A percentile compares a stretch with the other conserved stretches of the same genome.
Evolutionary conservation across 148 eudicot species (phyloP).

Genomic region (Amaranthus hypochondriacus): DNA sequence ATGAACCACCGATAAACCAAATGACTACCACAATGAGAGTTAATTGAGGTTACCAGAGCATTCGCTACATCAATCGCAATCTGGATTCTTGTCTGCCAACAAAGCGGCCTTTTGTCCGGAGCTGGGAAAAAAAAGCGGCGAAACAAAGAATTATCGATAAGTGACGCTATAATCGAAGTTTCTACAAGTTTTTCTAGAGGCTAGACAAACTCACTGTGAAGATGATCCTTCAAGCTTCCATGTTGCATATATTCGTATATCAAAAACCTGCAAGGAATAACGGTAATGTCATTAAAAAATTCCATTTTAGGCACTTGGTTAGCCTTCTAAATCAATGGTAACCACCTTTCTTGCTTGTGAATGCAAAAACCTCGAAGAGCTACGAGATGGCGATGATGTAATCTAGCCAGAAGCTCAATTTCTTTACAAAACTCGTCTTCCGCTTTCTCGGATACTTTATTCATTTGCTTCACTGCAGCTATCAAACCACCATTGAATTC

Average conservation of each 20-base stretch:
- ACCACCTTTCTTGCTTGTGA: slow-evolving; percentile 68
- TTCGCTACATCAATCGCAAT: slow-evolving; percentile 97
- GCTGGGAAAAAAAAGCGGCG: slow-evolving; percentile 39
- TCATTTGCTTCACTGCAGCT: slow-evolving; percentile 81
- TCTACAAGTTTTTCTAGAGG: neutral
- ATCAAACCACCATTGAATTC: slow-evolving; percentile 63
- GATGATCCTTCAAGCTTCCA: slow-evolving; percentile 96
- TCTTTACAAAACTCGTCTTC: slow-evolving; percentile 92
- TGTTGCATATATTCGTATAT: slow-evolving; percentile 85
- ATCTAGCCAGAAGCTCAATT: slow-evolving; percentile 84
- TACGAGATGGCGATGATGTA: slow-evolving; percentile 98
- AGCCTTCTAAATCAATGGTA: neutral
- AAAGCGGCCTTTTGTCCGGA: slow-evolving; percentile 52
- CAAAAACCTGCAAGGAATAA: slow-evolving; percentile 63
- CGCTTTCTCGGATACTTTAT: slow-evolving; percentile 82
- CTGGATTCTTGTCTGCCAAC: slow-evolving; percentile 89
- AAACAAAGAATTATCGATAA: neutral
- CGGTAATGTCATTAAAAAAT: neutral
- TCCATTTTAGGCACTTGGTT: neutral
- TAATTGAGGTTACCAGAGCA: slow-evolving; percentile 65
- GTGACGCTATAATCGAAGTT: neutral
- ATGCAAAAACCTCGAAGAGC: slow-evolving; percentile 87
- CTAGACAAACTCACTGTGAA: slow-evolving; percentile 57
- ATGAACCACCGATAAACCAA: slow-evolving; percentile 1
- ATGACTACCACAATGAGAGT: neutral